These are phyloP conservation scores for Rubia yunnanensis DNA, from an alignment of 257 asterid species.

Conservation along the genomic window DNA sequence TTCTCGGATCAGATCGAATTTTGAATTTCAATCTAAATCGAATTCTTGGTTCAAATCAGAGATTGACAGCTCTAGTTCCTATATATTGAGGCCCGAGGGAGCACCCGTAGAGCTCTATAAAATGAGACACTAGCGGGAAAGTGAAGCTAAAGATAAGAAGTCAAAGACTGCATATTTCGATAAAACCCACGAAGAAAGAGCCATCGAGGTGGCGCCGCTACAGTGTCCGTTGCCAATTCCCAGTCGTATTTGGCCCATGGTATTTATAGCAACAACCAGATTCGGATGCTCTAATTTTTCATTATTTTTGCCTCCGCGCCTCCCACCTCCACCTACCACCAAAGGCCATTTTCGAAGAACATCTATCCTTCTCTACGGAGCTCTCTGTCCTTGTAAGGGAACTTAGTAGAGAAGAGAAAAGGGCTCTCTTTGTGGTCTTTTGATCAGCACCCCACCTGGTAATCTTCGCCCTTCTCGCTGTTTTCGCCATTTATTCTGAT, in stretches of 20 bases:
- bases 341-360: background rate
- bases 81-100: no score
- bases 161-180: background rate
- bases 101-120: background rate
- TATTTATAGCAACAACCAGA: background rate
- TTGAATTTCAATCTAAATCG: no score
- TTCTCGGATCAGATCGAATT: no score
- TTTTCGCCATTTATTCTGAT: conserved; percentile 5
- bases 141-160: background rate
- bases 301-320: background rate
- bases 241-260: conserved; percentile 1
- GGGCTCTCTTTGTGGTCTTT: conserved; percentile 1
- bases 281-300: background rate
- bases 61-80: no score
- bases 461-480: conserved; percentile 18
- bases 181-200: background rate
- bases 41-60: no score
- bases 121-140: background rate
- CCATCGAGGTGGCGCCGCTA: background rate
- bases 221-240: background rate
- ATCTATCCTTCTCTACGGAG: conserved; percentile 14
- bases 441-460: conserved; percentile 6
- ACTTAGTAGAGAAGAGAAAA: conserved; percentile 12
- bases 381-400: conserved; percentile 4
- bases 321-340: conserved; percentile 1